Base-by-base conservation (phyloP, 2,329 filamentous ascomycete genomes). In the Samsoniella hepiali region DNA sequence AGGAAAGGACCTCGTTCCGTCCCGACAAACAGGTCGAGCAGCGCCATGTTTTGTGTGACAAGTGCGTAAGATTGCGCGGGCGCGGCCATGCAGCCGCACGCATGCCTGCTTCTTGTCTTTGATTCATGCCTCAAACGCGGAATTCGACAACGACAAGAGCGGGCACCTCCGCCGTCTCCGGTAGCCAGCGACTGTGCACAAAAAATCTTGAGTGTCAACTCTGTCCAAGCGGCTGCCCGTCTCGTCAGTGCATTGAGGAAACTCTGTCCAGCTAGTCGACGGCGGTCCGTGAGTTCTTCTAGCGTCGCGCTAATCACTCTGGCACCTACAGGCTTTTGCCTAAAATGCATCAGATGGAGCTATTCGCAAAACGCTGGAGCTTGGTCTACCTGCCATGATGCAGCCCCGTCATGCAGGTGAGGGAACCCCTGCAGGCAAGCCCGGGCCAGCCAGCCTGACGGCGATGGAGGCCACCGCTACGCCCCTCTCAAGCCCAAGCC, bases 301-400 rank as follows among this genome's bases (percentile, higher is more conserved):
- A 62, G 51, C 51, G 60, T 62, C n/a, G 22, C 42, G 51, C 60
- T 62, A 56, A 27, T 22, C 22, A 22, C 22, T 17, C 8, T 17
- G 36, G 22, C 11, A 45, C 50, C 22, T 47, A 15, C 31, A 15
- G 10, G 31, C 45, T 31, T 29, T 45, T 22, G 22, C 22, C 22
- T 36, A 63, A 58, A 63, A 63, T 53, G 61, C 58, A 54, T 58
- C 61, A 58, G 61, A 63, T 49, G 53, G 60, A 51, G 49, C 60
- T 57, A 57, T 62, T 62, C 60, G 44, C 51, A 32, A 40, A 47
- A 10, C 42, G 45, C 38, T 22, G 50, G 49, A 10, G 34, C 45
- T 29, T 47, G 55, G 31, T 22, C 38, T 54, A 47, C 31, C 42
- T 47, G 56, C 27, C 49, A 54, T 54, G 50, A 62, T 55, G 50